phyloP scores from a whole-genome alignment of 2,329 filamentous ascomycete species.

The Epichloe brachyelytri region DNA sequence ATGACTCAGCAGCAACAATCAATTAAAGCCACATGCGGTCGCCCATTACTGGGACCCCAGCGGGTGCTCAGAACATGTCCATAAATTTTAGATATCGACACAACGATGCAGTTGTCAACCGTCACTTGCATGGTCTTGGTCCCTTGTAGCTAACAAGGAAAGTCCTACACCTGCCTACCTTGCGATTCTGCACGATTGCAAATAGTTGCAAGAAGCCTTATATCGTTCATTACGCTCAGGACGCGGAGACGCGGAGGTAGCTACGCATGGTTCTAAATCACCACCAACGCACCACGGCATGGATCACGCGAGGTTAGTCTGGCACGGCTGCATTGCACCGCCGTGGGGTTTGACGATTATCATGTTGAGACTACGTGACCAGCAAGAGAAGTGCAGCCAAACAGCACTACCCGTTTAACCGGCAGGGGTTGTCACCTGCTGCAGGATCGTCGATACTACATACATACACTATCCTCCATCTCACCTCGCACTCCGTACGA shows the following conservation, averaged over 20 bases:
- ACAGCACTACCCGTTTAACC: background rate
- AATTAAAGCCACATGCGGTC: background rate
- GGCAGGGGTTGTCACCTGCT: background rate
- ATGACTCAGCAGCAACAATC: background rate
- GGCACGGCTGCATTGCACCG: background rate
- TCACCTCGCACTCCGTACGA: background rate
- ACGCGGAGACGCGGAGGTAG: background rate
- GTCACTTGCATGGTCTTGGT: too few species aligned
- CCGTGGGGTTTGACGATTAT: background rate
- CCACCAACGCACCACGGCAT: background rate
- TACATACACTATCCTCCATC: background rate
- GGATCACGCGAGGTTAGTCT: background rate
- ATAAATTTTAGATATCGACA: too few species aligned
- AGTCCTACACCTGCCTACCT: background rate
- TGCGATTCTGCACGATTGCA: background rate
- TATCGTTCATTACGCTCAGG: background rate
- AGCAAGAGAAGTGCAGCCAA: background rate
- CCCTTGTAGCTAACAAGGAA: too few species aligned
- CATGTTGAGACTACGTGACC: background rate
- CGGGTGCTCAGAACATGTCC: too few species aligned
- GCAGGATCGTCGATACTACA: background rate
- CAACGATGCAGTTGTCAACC: too few species aligned
- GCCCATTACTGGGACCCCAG: too few species aligned
- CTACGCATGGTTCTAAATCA: background rate
- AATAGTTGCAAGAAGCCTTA: background rate